These are phyloP conservation scores for Alternaria gansuensis DNA, from an alignment of 2,329 filamentous ascomycete species.

Conservation along the genomic window DNA sequence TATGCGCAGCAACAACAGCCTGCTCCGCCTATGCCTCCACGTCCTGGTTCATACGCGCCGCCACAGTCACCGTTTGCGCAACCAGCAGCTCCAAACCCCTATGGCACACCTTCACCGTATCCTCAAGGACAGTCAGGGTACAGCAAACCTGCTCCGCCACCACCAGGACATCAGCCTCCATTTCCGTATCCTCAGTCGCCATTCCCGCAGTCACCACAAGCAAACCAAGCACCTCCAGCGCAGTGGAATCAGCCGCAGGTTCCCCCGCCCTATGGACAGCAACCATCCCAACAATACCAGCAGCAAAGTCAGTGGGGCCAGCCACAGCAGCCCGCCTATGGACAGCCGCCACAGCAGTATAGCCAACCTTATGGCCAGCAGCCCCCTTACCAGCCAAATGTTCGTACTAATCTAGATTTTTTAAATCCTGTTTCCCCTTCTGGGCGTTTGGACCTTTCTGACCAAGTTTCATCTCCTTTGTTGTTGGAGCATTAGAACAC, in stretches of 20 bases:
- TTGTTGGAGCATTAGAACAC: neutral
- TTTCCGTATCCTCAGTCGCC: conserved; percentile 23
- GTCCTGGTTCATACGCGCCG: conserved; percentile 49
- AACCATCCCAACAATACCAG: conserved; percentile 35
- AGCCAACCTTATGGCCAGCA: conserved; percentile 48
- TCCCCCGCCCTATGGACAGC: conserved; percentile 48
- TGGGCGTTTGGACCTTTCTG: neutral
- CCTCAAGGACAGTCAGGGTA: conserved; percentile 48
- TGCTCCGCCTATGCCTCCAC: conserved; percentile 44
- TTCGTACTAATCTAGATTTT: conserved; percentile 26
- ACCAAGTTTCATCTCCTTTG: too few species aligned
- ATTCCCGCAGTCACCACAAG: conserved; percentile 31
- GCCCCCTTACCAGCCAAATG: conserved; percentile 31
- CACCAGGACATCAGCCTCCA: conserved; percentile 40
- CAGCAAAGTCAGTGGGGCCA: conserved; percentile 39
- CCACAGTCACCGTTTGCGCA: conserved; percentile 57
- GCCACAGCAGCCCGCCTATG: conserved; percentile 31
- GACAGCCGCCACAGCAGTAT: conserved; percentile 47
- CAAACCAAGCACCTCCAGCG: conserved; percentile 30
- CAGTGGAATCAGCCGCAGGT: conserved; percentile 35
- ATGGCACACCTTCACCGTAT: conserved; percentile 52
- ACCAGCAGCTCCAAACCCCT: conserved; percentile 46
- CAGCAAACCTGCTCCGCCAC: conserved; percentile 48
- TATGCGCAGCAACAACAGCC: conserved; percentile 43
- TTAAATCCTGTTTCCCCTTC: neutral